A percentile compares a stretch with the other conserved stretches of the same genome.
Evolutionary conservation across 2,329 filamentous ascomycete genomes (phyloP).

Genomic region (Claviceps pazoutovae): DNA sequence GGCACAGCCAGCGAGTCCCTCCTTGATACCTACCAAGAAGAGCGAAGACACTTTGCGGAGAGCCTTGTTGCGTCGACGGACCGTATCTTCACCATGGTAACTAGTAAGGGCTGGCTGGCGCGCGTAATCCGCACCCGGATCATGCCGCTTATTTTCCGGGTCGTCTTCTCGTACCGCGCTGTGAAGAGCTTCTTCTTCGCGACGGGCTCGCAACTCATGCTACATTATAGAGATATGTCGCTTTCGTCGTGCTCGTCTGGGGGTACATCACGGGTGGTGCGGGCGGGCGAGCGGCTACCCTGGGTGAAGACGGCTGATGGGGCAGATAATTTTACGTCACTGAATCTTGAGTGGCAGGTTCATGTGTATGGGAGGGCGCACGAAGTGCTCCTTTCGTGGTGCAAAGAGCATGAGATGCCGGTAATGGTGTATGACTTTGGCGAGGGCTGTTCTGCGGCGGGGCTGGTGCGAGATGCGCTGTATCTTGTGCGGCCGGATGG

Average conservation of each 20-base stretch:
- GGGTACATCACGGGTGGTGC: neutral
- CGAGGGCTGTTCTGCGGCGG: neutral
- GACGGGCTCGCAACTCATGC: neutral
- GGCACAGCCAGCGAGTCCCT: slow-evolving; percentile 1
- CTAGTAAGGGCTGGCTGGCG: neutral
- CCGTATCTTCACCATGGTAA: slow-evolving; percentile 1
- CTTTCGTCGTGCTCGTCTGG: neutral
- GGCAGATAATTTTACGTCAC: neutral
- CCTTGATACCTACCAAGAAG: slow-evolving; percentile 1
- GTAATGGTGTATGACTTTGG: neutral
- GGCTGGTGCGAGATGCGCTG: neutral
- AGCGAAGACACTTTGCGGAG: neutral
- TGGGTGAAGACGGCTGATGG: neutral
- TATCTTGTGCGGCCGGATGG: slow-evolving; percentile 1
- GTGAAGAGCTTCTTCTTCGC: neutral
- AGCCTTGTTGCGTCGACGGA: neutral
- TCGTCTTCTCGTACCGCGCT: neutral
- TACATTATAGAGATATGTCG: neutral
- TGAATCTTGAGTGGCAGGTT: neutral
- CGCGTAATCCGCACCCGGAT: neutral
- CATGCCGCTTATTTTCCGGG: neutral
- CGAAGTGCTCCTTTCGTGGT: neutral
- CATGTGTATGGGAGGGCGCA: neutral
- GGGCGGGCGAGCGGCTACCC: neutral
- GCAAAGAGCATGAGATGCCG: neutral